Percentiles rank a stretch among this genome's conserved stretches.
Conservation (phyloP, 2,329 filamentous ascomycete genomes). For the Paecilomyces sp. region DNA sequence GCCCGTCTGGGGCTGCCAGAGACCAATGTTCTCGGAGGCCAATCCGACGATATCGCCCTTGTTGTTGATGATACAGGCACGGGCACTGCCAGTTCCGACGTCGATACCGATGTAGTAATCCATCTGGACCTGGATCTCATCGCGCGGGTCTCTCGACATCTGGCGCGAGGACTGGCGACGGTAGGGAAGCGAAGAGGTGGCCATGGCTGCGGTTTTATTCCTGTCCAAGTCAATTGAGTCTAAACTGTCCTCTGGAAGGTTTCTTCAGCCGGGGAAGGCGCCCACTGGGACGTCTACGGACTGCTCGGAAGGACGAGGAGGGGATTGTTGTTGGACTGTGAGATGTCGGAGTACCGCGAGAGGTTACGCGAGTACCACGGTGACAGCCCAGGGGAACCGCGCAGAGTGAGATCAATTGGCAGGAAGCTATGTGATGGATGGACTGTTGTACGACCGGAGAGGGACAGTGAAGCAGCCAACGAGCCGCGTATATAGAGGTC, state of each 20-base stretch:
- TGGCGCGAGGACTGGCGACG: conserved; percentile 24
- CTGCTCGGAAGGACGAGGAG: neutral
- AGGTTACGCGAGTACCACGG: neutral
- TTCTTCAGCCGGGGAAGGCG: neutral
- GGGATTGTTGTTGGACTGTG: neutral
- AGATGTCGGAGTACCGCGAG: neutral
- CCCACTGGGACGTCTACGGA: neutral
- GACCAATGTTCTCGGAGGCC: conserved; percentile 67
- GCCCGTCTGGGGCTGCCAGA: conserved; percentile 70
- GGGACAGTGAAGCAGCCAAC: neutral
- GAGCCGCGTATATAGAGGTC: neutral
- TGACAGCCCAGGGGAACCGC: neutral
- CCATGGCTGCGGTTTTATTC: conserved; percentile 7
- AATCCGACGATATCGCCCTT: conserved; percentile 76
- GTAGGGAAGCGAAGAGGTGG: conserved; percentile 25
- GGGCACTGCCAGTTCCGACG: conserved; percentile 90
- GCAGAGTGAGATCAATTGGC: neutral
- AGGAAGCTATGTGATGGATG: neutral
- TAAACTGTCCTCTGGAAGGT: neutral
- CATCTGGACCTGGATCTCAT: conserved; percentile 50
- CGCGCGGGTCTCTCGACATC: conserved; percentile 40
- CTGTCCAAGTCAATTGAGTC: neutral
- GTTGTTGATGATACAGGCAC: conserved; percentile 90
- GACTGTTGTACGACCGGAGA: neutral
- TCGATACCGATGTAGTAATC: conserved; percentile 79